Evolutionary conservation across 768 basidiomycete species (phyloP).

Genomic region (Suillus clintonianus): DNA sequence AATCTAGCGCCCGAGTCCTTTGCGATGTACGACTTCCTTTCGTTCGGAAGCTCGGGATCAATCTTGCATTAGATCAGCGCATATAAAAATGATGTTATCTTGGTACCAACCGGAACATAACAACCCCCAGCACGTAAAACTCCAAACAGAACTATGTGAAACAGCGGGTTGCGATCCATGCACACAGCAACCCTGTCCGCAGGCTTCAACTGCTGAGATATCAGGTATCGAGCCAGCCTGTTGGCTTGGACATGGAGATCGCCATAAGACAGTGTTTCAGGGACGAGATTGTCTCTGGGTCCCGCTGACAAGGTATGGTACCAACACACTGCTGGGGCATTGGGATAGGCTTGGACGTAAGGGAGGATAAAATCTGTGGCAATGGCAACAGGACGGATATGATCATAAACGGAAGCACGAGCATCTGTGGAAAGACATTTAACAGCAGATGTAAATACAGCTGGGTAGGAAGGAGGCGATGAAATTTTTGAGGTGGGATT

Average conservation of each 20-base stretch:
- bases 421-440: constrained; percentile 15
- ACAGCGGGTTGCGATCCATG: constrained; percentile 42
- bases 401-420: constrained; percentile 12
- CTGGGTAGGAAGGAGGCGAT: constrained; percentile 9
- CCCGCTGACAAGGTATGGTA: constrained; percentile 16
- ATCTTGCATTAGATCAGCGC: constrained; percentile 35
- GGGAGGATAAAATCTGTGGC: constrained; percentile 26
- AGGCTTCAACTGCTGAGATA: constrained; percentile 32
- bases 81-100: background rate
- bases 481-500: constrained; percentile 12
- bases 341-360: constrained; percentile 13
- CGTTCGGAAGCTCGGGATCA: constrained; percentile 49
- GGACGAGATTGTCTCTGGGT: background rate
- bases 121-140: constrained; percentile 51
- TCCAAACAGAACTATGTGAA: constrained; percentile 45
- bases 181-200: constrained; percentile 50
- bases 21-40: constrained; percentile 47
- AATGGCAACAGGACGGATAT: constrained; percentile 20
- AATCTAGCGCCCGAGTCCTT: constrained; percentile 42
- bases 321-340: constrained; percentile 23
- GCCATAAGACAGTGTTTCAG: constrained; percentile 28
- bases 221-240: constrained; percentile 44
- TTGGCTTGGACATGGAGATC: constrained; percentile 40
- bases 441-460: constrained; percentile 17
- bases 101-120: constrained; percentile 47